A percentile compares a stretch with the other conserved stretches of the same genome.
These are phyloP conservation scores for Botrytis sinoallii DNA, from an alignment of 2,329 filamentous ascomycete species.

Conservation along the genomic window DNA sequence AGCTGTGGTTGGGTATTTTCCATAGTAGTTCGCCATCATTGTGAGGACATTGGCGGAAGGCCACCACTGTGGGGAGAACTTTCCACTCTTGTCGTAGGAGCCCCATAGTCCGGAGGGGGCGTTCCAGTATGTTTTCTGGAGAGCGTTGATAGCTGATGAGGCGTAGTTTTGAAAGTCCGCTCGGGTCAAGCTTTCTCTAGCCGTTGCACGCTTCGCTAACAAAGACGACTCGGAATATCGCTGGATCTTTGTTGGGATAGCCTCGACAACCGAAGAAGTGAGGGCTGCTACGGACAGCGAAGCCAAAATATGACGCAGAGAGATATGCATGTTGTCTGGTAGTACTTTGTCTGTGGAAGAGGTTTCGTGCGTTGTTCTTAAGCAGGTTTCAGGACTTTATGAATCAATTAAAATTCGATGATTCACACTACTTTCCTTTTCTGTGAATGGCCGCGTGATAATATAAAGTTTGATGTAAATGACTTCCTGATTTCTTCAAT, in stretches of 20 bases:
- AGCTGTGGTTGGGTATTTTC: constrained; percentile 25
- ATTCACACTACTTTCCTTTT: not conserved
- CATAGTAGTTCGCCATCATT: constrained; percentile 53
- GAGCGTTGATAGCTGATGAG: constrained; percentile 10
- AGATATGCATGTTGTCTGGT: constrained; percentile 9
- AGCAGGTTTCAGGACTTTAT: not conserved
- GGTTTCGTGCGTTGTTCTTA: not conserved
- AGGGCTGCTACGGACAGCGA: not conserved
- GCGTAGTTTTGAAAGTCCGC: constrained; percentile 16
- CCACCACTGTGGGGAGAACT: constrained; percentile 70
- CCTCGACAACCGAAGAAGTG: not conserved
- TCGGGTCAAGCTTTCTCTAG: not conserved
- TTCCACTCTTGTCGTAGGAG: constrained; percentile 45
- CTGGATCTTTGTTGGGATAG: not conserved
- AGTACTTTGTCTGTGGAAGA: not conserved
- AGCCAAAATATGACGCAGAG: not conserved
- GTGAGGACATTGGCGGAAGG: constrained; percentile 67
- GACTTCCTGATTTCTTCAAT: not conserved
- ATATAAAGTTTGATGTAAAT: not conserved
- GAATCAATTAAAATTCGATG: not conserved
- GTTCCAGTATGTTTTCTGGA: constrained; percentile 46
- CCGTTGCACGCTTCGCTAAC: not conserved
- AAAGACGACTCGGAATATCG: not conserved
- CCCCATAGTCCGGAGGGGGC: constrained; percentile 58
- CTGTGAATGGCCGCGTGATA: not conserved